Evolutionary conservation across 2,329 filamentous ascomycete genomes (phyloP), one percentile per base, ranked within the genome.

Genomic region (Phaeosphaeria sp.): DNA sequence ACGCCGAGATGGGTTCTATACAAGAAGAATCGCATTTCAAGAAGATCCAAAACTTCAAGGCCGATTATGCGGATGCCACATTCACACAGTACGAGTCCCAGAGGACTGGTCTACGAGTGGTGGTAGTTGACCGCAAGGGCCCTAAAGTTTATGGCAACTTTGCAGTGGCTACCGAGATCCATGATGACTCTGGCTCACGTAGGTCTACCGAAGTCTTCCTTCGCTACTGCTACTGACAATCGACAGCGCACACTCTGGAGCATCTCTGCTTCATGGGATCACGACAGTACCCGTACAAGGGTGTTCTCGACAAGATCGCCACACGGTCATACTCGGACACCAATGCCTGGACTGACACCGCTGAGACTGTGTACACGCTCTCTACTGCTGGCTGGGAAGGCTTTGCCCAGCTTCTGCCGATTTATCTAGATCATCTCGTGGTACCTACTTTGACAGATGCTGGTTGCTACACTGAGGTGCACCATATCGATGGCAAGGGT

Each of bases 321-420:
- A 96, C 92, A 4, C 87, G 96, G 64, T 92, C 94, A 1, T 99
- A 98, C 76, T 96, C 94, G 1, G 87, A 86, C 56, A 99, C 95
- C 30, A 99, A 99, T 78, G 95, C 95, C 3, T 99, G 94, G 92
- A 99, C 95, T 1, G 93, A 93, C 21, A 95, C 91, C 13, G 95
- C 98, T 68, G 93, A 98, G 74, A 99, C 96, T 0, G 93, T 93
- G 2, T 99, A 99, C 78, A 97, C 93, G 0, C 84, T 99, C 17
- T 92, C 97, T 70, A 95, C 93, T 11, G 95, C 95, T 22, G 95
- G 95, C 1, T 99, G 95, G 94, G 93, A 96, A 68, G 94, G 94
- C 8, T 99, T 99, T 74, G 89, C 93, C 1, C 92, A 96, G 76
- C 96, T 98, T 17, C 56, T 99, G 18, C 95, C 95, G 0, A 89